A percentile compares a stretch with the other conserved stretches of the same genome.
Conservation (phyloP, 345 rosid genomes). For the Carallia brachiata region DNA sequence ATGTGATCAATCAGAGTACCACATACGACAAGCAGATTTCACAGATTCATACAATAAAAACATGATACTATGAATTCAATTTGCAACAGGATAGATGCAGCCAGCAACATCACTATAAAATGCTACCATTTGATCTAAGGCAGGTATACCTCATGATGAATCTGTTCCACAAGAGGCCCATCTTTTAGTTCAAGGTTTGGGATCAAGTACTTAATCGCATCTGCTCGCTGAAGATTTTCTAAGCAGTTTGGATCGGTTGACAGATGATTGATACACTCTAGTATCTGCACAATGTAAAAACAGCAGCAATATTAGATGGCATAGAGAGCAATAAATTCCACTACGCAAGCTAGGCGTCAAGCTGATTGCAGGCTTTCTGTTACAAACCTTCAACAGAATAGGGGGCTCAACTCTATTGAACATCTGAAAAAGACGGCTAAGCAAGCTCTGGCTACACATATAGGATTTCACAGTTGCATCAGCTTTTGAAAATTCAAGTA, state of each 20-base stretch:
- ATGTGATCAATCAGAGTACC: no score
- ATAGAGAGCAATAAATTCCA: not conserved
- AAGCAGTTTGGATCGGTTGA: slow-evolving; percentile 96
- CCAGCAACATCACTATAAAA: not conserved
- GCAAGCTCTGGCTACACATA: slow-evolving; percentile 94
- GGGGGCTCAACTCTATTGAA: slow-evolving; percentile 82
- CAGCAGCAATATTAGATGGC: not conserved
- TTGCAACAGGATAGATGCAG: not conserved
- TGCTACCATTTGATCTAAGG: slow-evolving; percentile 9
- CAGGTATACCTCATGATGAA: slow-evolving; percentile 77
- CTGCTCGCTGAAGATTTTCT: slow-evolving; percentile 95
- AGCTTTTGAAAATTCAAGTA: slow-evolving; percentile 96
- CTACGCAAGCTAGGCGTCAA: slow-evolving; percentile 9
- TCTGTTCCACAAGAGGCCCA: slow-evolving; percentile 74
- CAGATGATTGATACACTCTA: slow-evolving; percentile 81
- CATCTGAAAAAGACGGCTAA: slow-evolving; percentile 90
- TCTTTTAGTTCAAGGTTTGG: slow-evolving; percentile 94
- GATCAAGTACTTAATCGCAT: slow-evolving; percentile 88
- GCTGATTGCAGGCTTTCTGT: slow-evolving; percentile 5
- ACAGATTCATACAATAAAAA: not conserved
- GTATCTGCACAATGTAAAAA: slow-evolving; percentile 46
- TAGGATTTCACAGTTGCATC: slow-evolving; percentile 86
- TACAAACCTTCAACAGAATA: slow-evolving; percentile 78
- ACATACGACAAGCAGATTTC: no score
- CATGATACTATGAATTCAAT: not conserved